Evolutionary conservation across 441 rosid genomes (phyloP).

Genomic region (Croton setiger): DNA sequence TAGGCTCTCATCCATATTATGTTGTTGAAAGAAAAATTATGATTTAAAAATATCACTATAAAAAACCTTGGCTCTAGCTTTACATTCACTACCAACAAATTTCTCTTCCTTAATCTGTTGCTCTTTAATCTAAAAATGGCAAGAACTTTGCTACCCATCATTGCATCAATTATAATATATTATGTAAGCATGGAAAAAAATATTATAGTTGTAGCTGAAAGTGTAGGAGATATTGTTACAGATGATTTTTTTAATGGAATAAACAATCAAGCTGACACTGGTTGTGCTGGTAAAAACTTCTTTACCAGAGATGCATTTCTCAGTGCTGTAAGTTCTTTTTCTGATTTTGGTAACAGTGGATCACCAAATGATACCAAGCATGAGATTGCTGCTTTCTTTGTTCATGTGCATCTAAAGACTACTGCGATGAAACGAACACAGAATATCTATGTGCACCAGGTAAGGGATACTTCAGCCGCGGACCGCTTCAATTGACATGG

Average conservation of each 20-base stretch:
- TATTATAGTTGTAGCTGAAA: not conserved
- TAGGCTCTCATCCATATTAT: too few relatives aligned
- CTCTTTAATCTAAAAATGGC: not conserved
- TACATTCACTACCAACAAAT: not conserved
- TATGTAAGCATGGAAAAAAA: not conserved
- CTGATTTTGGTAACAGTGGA: conserved; percentile 25
- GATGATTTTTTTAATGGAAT: conserved; percentile 30
- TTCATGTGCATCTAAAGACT: conserved; percentile 25
- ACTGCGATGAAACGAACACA: conserved; percentile 12
- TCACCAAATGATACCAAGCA: conserved; percentile 34
- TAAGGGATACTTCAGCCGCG: too few relatives aligned
- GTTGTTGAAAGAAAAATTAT: too few relatives aligned
- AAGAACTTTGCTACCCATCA: not conserved
- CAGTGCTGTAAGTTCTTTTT: conserved; percentile 16
- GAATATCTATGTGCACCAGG: too few relatives aligned
- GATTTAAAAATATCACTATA: too few relatives aligned
- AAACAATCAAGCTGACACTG: conserved; percentile 21
- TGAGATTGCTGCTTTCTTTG: conserved; percentile 44
- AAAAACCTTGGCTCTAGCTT: not conserved
- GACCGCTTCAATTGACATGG: too few relatives aligned
- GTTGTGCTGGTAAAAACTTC: conserved; percentile 36
- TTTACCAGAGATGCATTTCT: conserved; percentile 32
- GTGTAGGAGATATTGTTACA: conserved; percentile 22
- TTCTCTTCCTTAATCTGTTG: not conserved
- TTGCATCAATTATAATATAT: too few relatives aligned